phyloP scores from a whole-genome alignment of 805 yeast species.

The Metschnikowia matae region DNA sequence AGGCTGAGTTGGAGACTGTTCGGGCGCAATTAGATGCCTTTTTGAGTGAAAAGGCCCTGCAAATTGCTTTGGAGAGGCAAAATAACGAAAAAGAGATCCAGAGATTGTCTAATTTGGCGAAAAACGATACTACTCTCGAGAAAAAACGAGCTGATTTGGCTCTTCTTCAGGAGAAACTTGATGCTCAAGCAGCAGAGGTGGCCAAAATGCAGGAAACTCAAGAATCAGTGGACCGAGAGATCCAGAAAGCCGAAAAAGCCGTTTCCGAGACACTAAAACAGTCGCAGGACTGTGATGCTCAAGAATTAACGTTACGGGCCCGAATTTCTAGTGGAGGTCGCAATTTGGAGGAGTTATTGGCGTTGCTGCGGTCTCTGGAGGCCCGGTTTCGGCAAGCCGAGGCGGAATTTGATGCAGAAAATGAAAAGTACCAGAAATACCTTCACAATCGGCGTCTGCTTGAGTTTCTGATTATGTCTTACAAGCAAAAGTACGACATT shows the following conservation, averaged over 20 bases:
- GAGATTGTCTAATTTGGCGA: background rate
- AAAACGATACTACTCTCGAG: background rate
- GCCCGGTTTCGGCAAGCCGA: background rate
- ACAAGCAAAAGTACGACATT: background rate
- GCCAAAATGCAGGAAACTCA: background rate
- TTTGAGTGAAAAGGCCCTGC: background rate
- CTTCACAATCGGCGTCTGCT: constrained; percentile 37
- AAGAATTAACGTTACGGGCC: background rate
- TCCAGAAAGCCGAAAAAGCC: background rate
- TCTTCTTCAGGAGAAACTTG: background rate
- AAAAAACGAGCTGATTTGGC: background rate
- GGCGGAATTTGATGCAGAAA: constrained; percentile 6
- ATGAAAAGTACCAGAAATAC: constrained; percentile 27
- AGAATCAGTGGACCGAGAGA: background rate
- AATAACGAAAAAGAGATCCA: background rate
- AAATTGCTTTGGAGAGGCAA: background rate
- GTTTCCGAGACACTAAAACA: background rate
- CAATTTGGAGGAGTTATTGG: background rate
- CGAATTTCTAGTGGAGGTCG: background rate
- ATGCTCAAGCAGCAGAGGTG: background rate
- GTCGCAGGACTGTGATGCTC: background rate
- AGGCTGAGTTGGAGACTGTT: background rate
- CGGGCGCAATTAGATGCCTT: background rate
- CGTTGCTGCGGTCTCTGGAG: background rate
- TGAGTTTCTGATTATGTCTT: constrained; percentile 45